Evolutionary conservation across 2,329 filamentous ascomycete species (phyloP), one percentile per base, ranked within the genome.

Genomic region (Clonostachys rosea): DNA sequence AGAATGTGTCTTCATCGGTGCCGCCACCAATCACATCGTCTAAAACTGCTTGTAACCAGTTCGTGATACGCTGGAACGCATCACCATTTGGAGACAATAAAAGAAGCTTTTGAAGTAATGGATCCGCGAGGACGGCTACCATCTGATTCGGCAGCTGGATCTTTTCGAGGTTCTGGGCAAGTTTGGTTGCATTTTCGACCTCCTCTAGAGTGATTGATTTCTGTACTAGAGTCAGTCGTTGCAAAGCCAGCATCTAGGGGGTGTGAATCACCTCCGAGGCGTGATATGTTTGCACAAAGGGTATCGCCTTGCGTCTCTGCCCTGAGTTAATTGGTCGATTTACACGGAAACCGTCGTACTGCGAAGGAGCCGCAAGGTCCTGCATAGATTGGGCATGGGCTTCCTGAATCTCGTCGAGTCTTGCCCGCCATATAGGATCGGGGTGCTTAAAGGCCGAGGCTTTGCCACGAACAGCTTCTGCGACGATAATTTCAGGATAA

Each of bases 401-500:
- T 42, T 74, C 79, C 59, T 88, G 87, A 36, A 95, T 83, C 44
- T 79, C 74, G 43, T 79, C 78, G 9, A 91, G 74, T 54, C 82
- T 81, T 47, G 76, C 72, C 46, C 82, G 77, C 90, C 90, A 95
- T 66, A 87, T 79, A 5, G 73, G 70, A 60, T 92, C 86, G n/a
- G 87, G 87, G 59, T 89, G 85, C 74, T 80, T 83, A 62, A 86
- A 86, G 1, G 80, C 73, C 5, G 79, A 78, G 1, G 81, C 81
- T 49, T 78, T 76, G 36, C 81, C 81, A 46, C 74, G 72, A 33
- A 81, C 78, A 5, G 79, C 73, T 52, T 86, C 85, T 18, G 86
- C 87, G 13, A 92, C 78, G 49, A 95, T 89, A 47, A 95, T 89
- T 61, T 95, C 89, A 0, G 90, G 89, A 58, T 92, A 95, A 64